phyloP scores from a whole-genome alignment of 2,329 filamentous ascomycete genomes.

The Leptographium lundbergii region DNA sequence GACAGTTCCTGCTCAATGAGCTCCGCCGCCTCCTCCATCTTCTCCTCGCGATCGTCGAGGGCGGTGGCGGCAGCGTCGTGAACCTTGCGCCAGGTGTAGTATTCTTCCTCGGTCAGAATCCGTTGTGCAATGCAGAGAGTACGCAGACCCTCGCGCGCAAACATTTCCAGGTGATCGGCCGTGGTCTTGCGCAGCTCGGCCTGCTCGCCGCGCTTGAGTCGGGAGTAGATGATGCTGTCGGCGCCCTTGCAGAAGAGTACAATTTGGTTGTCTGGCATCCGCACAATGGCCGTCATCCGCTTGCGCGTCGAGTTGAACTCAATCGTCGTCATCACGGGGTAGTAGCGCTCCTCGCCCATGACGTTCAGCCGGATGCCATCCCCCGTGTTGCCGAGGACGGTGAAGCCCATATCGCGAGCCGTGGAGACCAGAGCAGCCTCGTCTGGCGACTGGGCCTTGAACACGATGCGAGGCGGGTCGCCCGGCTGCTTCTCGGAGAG shows the following conservation, averaged over 20 bases:
- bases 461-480: slow-evolving; percentile 82
- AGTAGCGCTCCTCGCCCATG: slow-evolving; percentile 73
- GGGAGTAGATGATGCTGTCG: slow-evolving; percentile 92
- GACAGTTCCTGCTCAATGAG: slow-evolving; percentile 81
- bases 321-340: slow-evolving; percentile 81
- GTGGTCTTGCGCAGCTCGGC: slow-evolving; percentile 69
- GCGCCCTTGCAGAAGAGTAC: slow-evolving; percentile 94
- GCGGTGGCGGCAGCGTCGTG: slow-evolving; percentile 80
- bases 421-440: slow-evolving; percentile 91
- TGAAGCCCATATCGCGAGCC: slow-evolving; percentile 90
- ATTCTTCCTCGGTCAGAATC: slow-evolving; percentile 70
- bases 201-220: slow-evolving; percentile 75
- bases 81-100: slow-evolving; percentile 69
- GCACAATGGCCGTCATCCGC: slow-evolving; percentile 92
- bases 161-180: slow-evolving; percentile 91
- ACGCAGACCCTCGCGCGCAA: slow-evolving; percentile 85
- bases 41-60: slow-evolving; percentile 79
- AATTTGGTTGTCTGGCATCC: slow-evolving; percentile 85
- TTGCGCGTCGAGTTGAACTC: slow-evolving; percentile 97
- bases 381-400: slow-evolving; percentile 66
- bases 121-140: slow-evolving; percentile 88
- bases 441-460: slow-evolving; percentile 95
- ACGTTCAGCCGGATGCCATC: slow-evolving; percentile 80
- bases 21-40: slow-evolving; percentile 80
- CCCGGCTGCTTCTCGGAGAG: slow-evolving; percentile 82